phyloP scores from a whole-genome alignment of 2,329 filamentous ascomycete species.

The Penicillium concentricum region DNA sequence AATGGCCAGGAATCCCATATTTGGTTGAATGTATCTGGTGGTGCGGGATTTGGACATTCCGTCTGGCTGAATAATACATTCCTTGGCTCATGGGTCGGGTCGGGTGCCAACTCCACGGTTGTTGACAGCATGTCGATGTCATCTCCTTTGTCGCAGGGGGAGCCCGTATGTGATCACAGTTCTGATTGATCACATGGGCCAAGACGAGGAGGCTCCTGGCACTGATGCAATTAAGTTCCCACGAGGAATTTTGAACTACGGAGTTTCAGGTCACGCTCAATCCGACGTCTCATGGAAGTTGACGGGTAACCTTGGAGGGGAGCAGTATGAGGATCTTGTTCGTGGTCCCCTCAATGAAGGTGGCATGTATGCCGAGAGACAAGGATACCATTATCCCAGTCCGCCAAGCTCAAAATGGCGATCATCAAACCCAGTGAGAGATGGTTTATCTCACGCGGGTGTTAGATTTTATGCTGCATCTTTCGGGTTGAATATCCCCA shows the following conservation, averaged over 20 bases:
- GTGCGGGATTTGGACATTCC: conserved; percentile 27
- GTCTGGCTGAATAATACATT: conserved; percentile 28
- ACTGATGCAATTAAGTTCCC: conserved; percentile 45
- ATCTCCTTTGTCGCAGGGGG: neutral
- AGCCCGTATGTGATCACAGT: conserved; percentile 19
- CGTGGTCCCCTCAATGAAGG: conserved; percentile 58
- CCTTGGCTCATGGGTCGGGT: conserved; percentile 29
- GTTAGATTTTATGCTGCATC: conserved; percentile 51
- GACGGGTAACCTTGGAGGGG: conserved; percentile 56
- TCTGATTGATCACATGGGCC: conserved; percentile 29
- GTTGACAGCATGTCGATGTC: conserved; percentile 12
- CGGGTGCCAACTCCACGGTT: conserved; percentile 5
- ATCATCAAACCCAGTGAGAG: conserved; percentile 24
- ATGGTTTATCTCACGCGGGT: conserved; percentile 42
- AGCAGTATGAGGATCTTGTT: conserved; percentile 49
- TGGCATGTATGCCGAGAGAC: conserved; percentile 52
- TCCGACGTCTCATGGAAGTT: conserved; percentile 49
- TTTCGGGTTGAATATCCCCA: conserved; percentile 49
- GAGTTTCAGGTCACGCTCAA: conserved; percentile 36
- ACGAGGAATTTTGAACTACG: conserved; percentile 50
- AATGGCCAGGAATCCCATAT: conserved; percentile 25
- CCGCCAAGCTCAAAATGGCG: conserved; percentile 34
- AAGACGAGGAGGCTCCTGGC: conserved; percentile 33
- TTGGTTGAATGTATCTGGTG: conserved; percentile 24
- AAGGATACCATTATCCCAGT: conserved; percentile 53